Base-by-base conservation (phyloP, 345 rosid genomes). In the Citrus mangshanensis region DNA sequence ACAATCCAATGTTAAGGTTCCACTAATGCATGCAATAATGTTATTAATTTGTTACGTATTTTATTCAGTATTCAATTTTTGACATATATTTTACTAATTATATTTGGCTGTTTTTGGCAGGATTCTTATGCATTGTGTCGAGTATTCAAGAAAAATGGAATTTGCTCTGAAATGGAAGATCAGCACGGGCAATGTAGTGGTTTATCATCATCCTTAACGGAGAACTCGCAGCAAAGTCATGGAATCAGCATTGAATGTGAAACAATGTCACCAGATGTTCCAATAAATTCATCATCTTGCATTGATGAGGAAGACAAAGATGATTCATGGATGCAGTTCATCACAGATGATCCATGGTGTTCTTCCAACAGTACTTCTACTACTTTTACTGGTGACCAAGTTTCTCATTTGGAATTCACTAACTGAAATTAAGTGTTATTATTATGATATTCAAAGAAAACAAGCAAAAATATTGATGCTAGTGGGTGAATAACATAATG, bases 301-400 rank as follows among this genome's bases (percentile, higher is more conserved):
- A 80, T 82, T 16, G 97, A 75, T 13, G 78, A 65, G 19, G 95
- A 91, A 56, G 98, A 92, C 60, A 93, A 91, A 84, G 98, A 95
- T 59, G 98, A 95, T 65, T 95, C 98, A 4, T 95, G 98, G 98
- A 95, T 93, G 98, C 98, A 93, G 32, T 95, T 95, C 84, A 95
- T 95, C 86, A 91, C 98, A 0, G 98, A 93, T 70, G 98, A 93
- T 54, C 91, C 95, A 2, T 92, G 97, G 98, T 87, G 89, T 19
- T 90, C 94, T 16, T 86, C 95, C 14, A 86, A 76, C 78, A 62
- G 78, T 34, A 62, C 84, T 30, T 24, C 12, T 25, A 27, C 34
- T 16, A 6, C 56, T 70, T 63, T 83, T 65, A 84, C 35, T 3
- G 70, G 67, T 16, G 83, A 81, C 18, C 73, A 78, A 69, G 61